Base-by-base conservation (phyloP, 768 basidiomycete species). In the Neoboletus brunneissimus region DNA sequence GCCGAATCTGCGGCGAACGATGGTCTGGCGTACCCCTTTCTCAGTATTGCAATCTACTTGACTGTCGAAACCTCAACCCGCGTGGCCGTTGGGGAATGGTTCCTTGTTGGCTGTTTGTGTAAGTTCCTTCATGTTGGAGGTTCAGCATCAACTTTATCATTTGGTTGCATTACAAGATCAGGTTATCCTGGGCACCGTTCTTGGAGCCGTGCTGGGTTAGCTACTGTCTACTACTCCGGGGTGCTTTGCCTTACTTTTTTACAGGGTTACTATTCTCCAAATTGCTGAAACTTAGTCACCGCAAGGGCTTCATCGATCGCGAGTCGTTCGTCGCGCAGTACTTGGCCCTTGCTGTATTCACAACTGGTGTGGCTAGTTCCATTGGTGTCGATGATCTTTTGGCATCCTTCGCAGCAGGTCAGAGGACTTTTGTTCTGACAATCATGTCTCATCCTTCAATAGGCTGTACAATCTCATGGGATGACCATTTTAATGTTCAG, bases 1-100 rank as follows among this genome's bases (percentile, higher is more conserved):
- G 92, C 91, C 0, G 96, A 98, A 72, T 91, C 90, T 6, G 97
- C 95, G 0, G 87, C 91, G 8, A 99, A 99, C 71, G 97, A 98
- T 63, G 97, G 97, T 2, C 80, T 98, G 15, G 94, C 95, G 2
- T 97, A 95, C 70, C 94, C 94, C 0, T 98, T 98, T 70, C 77
- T 98, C 53, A 82, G 84, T 27, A 79, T 98, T 51, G 84, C 95
- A 3, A 78, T 98, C 11, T 98, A 96, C 69, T 78, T 98, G 45
- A 87, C 86, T 11, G 61, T 93, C 5, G 91, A 96, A 59, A 66
- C 79, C 0, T 81, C 85, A 4, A 77, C 74, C 15, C 72, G 77
- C 0, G 77, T 78, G 11, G 92, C 94, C 5, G 74, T 97, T 34
- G 84, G 79, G 13, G 82, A 94, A 65, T 97, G 97, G 95, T 75